These are phyloP conservation scores for Thalia dealbata DNA, from an alignment of 176 grass and related monocot genomes.

Conservation along the genomic window DNA sequence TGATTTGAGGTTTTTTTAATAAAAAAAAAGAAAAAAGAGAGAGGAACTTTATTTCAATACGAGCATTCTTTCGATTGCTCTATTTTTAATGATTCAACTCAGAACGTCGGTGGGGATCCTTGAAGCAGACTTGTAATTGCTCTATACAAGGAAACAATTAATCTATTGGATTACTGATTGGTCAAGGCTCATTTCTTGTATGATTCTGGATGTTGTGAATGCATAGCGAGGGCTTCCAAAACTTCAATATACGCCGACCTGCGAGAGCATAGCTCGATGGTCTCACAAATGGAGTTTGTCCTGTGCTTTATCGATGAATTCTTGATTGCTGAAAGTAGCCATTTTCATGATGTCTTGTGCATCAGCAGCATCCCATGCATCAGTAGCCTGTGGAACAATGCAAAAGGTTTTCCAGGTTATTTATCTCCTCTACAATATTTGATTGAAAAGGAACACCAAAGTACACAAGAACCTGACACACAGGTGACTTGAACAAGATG, in stretches of 20 bases:
- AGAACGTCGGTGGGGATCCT: not conserved
- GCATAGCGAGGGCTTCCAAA: too few relatives aligned
- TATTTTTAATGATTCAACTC: not conserved
- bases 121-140: not conserved
- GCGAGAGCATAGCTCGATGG: too few relatives aligned
- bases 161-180: not conserved
- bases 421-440: too few relatives aligned
- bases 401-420: too few relatives aligned
- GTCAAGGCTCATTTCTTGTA: too few relatives aligned
- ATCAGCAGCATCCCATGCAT: not conserved
- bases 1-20: too few relatives aligned
- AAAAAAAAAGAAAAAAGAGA: too few relatives aligned
- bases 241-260: too few relatives aligned
- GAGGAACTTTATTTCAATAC: too few relatives aligned
- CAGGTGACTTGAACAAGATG: not conserved
- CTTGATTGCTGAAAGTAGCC: not conserved
- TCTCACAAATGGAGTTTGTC: not conserved
- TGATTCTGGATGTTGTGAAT: too few relatives aligned
- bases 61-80: not conserved
- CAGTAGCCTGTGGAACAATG: not conserved
- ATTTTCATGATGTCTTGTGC: conserved; percentile 7
- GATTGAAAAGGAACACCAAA: too few relatives aligned
- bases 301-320: not conserved
- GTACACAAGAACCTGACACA: not conserved
- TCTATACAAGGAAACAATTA: not conserved